Evolutionary conservation across 345 rosid species (phyloP), one percentile per base, ranked within the genome.

Genomic region (Aegle marmelos): DNA sequence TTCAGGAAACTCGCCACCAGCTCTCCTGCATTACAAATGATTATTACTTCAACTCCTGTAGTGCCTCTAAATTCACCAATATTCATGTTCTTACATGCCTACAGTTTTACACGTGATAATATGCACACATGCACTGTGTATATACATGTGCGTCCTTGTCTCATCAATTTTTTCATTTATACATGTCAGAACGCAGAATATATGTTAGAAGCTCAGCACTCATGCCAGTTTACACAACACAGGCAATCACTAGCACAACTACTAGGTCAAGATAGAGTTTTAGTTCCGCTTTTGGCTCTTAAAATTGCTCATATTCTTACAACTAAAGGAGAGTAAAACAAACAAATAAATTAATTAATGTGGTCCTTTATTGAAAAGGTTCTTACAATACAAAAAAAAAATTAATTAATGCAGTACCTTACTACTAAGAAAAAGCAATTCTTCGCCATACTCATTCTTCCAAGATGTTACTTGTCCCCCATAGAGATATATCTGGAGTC

Each of bases 381-480:
- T 41, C 34, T 25, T 24, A 14, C 11, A 14, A 17, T 1, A 24
- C 1, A n/a, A n/a, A 5, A 61, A 72, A 72, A 1, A 58, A 33
- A 14, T 33, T 34, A 58, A 21, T 56, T 22, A 34, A 57, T 13
- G 56, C 11, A 25, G 41, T 79, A 93, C 98, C 97, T 91, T 95
- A 79, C 85, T 89, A 76, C 98, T 92, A 78, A 93, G 76, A 76
- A 92, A 90, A 81, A 95, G 96, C 82, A 95, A 82, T 70, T 95
- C 96, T 78, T 95, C 98, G 25, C 90, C 86, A 21, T 83, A 83
- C 76, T 86, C 93, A 78, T 90, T 91, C 88, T 91, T 95, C 97
- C 98, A 95, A 65, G 99, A 93, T 53, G 88, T 88, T 39, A 95
- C 97, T 48, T 95, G 97, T 53, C 86, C 95, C 54, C 98, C 97